Conservation (phyloP, 2,329 filamentous ascomycete genomes). For the Diaporthe eres region DNA sequence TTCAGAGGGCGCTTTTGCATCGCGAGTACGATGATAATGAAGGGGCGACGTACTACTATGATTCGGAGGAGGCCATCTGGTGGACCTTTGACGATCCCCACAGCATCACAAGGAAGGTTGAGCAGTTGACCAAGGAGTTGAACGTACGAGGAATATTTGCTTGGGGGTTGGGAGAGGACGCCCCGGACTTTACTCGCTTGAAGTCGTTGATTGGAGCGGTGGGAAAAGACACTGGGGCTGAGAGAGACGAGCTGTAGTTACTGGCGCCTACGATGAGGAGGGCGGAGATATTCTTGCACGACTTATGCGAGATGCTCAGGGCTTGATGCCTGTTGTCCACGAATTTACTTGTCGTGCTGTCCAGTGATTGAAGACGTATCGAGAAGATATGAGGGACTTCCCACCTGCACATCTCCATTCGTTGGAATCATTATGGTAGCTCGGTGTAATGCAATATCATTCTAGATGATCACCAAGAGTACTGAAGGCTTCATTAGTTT, state of each 20-base stretch:
- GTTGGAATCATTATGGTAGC: too few relatives aligned
- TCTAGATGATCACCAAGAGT: too few relatives aligned
- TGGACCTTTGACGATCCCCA: slow-evolving; percentile 81
- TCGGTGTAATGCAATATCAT: too few relatives aligned
- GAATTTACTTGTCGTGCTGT: background rate
- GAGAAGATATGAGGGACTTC: too few relatives aligned
- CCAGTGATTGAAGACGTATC: background rate
- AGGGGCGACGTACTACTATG: slow-evolving; percentile 80
- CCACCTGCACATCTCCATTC: too few relatives aligned
- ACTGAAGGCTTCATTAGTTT: too few relatives aligned
- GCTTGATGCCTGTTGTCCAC: background rate
- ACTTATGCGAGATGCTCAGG: background rate
- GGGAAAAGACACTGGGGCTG: slow-evolving; percentile 12
- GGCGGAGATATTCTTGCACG: background rate
- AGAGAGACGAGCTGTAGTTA: slow-evolving; percentile 41
- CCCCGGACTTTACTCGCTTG: slow-evolving; percentile 58
- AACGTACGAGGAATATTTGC: slow-evolving; percentile 80
- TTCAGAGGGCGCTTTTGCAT: slow-evolving; percentile 65
- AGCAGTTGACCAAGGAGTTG: slow-evolving; percentile 68
- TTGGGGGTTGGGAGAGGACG: slow-evolving; percentile 81
- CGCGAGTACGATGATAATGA: slow-evolving; percentile 69
- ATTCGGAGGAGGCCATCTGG: slow-evolving; percentile 70
- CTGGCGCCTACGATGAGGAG: too few relatives aligned
- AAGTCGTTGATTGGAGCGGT: slow-evolving; percentile 46
- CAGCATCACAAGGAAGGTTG: slow-evolving; percentile 74